Base-by-base conservation (phyloP, 257 asterid species). In the Rhazya stricta region DNA sequence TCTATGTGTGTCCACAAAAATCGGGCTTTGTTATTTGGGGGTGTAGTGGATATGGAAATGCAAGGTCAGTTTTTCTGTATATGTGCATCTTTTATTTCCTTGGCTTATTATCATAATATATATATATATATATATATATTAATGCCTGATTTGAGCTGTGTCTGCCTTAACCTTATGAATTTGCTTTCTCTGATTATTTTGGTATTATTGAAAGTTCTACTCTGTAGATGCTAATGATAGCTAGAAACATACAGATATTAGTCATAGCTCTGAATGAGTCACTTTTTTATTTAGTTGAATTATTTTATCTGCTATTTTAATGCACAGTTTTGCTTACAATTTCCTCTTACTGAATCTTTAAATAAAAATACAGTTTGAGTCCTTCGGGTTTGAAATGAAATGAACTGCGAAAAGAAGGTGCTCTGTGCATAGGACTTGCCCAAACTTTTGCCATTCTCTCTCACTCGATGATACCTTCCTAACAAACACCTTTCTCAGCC, bases 21-120 rank as follows among this genome's bases (percentile, higher is more conserved):
- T 87, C 85, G 99, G 79, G 97, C 97, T 37, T 77, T 95, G 85
- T 90, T 95, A 69, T 95, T 95, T 82, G 99, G 99, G 61, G 99
- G 98, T 45, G 99, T 95, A 62, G 99, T 95, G 80, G 99, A 95
- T 81, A 89, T 95, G 98, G 99, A 95, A 84, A 86, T 87, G 96
- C 90, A 83, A 88, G 99, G 99, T 94, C 21, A 54, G 30, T 71
- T 73, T 63, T 63, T 45, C 78, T 63, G 51, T 80, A 50, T 36
- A 16, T 74, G 69, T 67, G 63, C 46, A 46, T 46, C 57, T 76
- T 74, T 60, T 73, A 25, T 69, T 74, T 41, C 60, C 36, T 30
- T 43, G 41, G 76, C 68, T 77, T 75, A 62, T 77, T 54, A 61
- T 42, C 19, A 48, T n/a, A n/a, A n/a, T n/a, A n/a, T n/a, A n/a